Base-by-base conservation (phyloP, 2,329 filamentous ascomycete species). In the Aspergillus terreus region DNA sequence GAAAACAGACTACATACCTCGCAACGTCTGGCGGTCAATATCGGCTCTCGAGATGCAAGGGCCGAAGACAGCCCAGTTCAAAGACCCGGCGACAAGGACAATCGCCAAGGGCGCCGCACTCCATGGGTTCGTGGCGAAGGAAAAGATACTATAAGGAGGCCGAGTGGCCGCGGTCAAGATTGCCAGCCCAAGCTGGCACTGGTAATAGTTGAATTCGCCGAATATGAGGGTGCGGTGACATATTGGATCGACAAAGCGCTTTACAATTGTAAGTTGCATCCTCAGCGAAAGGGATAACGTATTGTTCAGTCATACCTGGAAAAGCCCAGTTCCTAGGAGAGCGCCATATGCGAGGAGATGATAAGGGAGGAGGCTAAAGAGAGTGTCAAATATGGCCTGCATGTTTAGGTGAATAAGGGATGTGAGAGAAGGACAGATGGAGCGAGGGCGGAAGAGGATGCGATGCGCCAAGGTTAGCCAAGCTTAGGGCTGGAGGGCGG, bases 321-420 rank as follows among this genome's bases (percentile, higher is more conserved):
- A 76, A 0, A 75, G 54, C 49, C 73, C 62, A 2, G 67, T 68
- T 11, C 72, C 72, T 4, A 76, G 62, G 6, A 75, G 61, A 1
- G 71, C 64, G 1, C 71, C 71, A 50, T 72, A 75, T 1, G 66
- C 59, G 10, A 75, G 50, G 9, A 76, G 56, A 48, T 75, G 73
- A 30, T 68, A 63, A 3, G 71, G 65, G 14, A 65, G 58, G 5
- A 61, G 56, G 35, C 51, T 61, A 3, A 54, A 53, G 12, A 55
- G 47, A 2, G 50, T 46, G 2, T 36, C 19, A n/a, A 60, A 27
- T 17, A 60, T 17, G 1, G 38, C 14, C 0, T 53, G 57, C 59
- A 64, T 62, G n/a, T 30, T 30, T 30, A 17, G 46, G 15, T 33
- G 36, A 21, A 30, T 6, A 25, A 9, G 35, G 14, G 15, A n/a